A percentile compares a stretch with the other conserved stretches of the same genome.
These are phyloP conservation scores for Goffeauzyma gilvescens DNA, from an alignment of 768 basidiomycete species.

Conservation along the genomic window DNA sequence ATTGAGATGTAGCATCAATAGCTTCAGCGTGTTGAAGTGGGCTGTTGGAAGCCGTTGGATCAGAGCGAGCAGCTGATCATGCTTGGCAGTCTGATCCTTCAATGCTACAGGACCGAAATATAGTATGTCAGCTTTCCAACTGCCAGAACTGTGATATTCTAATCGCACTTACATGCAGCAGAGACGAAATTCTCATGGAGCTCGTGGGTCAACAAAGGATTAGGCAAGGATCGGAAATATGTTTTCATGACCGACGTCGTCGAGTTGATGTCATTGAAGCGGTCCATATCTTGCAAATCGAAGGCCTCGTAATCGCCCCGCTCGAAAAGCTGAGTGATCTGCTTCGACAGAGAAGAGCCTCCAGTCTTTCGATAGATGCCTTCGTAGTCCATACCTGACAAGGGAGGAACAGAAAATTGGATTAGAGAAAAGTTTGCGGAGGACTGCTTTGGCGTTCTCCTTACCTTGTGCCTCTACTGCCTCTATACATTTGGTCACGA, in stretches of 20 bases:
- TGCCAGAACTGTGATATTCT: neutral
- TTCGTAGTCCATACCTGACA: slow-evolving; percentile 73
- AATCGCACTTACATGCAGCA: slow-evolving; percentile 40
- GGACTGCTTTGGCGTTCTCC: slow-evolving; percentile 18
- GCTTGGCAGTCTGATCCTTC: slow-evolving; percentile 45
- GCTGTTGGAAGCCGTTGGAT: slow-evolving; percentile 62
- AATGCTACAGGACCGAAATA: slow-evolving; percentile 29
- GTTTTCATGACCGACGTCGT: slow-evolving; percentile 92
- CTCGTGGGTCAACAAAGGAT: slow-evolving; percentile 73
- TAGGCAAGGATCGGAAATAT: slow-evolving; percentile 81
- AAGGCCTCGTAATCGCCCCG: slow-evolving; percentile 74
- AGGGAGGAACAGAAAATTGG: slow-evolving; percentile 1
- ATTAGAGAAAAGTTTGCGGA: neutral
- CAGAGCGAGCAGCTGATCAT: slow-evolving; percentile 45
- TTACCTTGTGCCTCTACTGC: slow-evolving; percentile 73
- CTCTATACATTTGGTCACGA: slow-evolving; percentile 88
- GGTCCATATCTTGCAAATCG: slow-evolving; percentile 64
- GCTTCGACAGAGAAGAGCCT: slow-evolving; percentile 74
- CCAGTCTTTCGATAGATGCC: slow-evolving; percentile 97
- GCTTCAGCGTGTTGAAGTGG: slow-evolving; percentile 66
- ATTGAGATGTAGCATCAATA: slow-evolving; percentile 71
- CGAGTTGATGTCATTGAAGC: slow-evolving; percentile 93
- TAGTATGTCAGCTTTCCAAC: slow-evolving; percentile 1
- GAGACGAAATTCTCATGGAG: slow-evolving; percentile 77
- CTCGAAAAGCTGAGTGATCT: slow-evolving; percentile 85